A percentile compares a stretch with the other conserved stretches of the same genome.
phyloP scores from a whole-genome alignment of 2,329 filamentous ascomycete genomes.

The Botrytis aclada region DNA sequence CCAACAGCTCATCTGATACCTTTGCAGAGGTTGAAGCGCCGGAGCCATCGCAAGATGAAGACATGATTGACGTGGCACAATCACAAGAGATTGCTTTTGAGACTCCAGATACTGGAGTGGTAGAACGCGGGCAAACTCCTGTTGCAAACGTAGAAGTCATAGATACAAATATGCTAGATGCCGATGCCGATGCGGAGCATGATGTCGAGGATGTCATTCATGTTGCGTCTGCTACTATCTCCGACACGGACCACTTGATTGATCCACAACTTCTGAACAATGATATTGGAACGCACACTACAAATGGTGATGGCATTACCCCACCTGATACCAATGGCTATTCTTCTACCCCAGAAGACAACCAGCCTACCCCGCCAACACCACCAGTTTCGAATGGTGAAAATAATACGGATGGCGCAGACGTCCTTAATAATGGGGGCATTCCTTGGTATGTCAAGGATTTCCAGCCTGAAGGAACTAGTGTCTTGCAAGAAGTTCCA shows the following conservation, averaged over 20 bases:
- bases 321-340: constrained; percentile 51
- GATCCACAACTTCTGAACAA: constrained; percentile 17
- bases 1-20: constrained; percentile 9
- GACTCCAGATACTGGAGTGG: neutral
- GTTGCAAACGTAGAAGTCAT: constrained; percentile 31
- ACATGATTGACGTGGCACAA: constrained; percentile 27
- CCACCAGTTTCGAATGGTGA: constrained; percentile 65
- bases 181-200: constrained; percentile 33
- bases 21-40: constrained; percentile 39
- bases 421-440: constrained; percentile 64
- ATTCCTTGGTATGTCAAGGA: constrained; percentile 83
- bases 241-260: constrained; percentile 32
- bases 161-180: constrained; percentile 41
- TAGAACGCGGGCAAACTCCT: constrained; percentile 18
- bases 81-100: constrained; percentile 4
- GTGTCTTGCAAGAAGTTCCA: constrained; percentile 55
- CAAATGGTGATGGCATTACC: constrained; percentile 34
- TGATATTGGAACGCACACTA: constrained; percentile 29
- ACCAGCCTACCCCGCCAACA: constrained; percentile 51
- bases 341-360: constrained; percentile 25
- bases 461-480: constrained; percentile 78
- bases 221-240: constrained; percentile 9
- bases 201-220: constrained; percentile 22
- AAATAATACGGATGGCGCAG: constrained; percentile 20
- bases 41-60: constrained; percentile 43